Conservation (phyloP, 371 early-diverging fungal species). For the Blastocladiella emersonii region DNA sequence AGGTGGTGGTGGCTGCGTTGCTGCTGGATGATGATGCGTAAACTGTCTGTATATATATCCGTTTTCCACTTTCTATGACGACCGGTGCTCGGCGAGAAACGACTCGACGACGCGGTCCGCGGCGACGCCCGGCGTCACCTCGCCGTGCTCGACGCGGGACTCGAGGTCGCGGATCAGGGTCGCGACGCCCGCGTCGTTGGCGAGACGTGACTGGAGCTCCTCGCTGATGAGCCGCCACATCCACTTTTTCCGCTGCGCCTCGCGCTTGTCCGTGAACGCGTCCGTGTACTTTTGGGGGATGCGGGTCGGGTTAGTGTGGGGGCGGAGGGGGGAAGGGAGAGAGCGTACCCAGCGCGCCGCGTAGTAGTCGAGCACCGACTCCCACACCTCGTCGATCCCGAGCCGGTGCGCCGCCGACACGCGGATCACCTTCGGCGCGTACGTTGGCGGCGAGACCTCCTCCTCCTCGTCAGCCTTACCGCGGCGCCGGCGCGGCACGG, state of each 20-base stretch:
- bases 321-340: background rate
- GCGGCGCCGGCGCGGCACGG: too few species aligned
- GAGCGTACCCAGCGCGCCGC: constrained; percentile 15
- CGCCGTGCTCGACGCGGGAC: constrained; percentile 26
- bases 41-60: background rate
- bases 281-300: constrained; percentile 28
- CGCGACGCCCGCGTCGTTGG: constrained; percentile 10
- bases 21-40: background rate
- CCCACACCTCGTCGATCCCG: constrained; percentile 53
- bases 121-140: constrained; percentile 35
- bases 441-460: too few species aligned
- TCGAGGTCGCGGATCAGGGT: constrained; percentile 25
- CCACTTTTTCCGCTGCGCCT: constrained; percentile 46
- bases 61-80: background rate
- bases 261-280: constrained; percentile 33
- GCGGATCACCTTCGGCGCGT: constrained; percentile 27
- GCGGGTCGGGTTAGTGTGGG: too few species aligned
- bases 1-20: constrained; percentile 26
- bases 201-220: constrained; percentile 27
- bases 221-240: constrained; percentile 58
- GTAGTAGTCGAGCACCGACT: constrained; percentile 40
- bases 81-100: constrained; percentile 14
- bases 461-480: too few species aligned
- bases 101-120: constrained; percentile 32
- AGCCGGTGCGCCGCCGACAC: constrained; percentile 42